Percentiles rank a stretch among this genome's conserved stretches.
phyloP scores from a whole-genome alignment of 345 rosid species.

The Populus tremula region DNA sequence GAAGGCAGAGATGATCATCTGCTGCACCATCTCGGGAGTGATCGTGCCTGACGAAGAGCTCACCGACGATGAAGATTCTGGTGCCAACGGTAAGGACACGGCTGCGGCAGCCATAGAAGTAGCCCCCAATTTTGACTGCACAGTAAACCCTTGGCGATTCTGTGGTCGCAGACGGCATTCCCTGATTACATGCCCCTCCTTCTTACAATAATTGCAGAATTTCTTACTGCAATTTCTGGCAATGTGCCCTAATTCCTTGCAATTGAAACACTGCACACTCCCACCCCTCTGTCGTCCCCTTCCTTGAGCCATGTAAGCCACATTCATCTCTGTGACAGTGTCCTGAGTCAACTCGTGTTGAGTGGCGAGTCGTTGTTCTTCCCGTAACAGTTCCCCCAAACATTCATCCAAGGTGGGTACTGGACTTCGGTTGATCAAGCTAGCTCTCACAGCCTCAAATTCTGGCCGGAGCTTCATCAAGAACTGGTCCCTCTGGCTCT shows the following conservation, averaged over 20 bases:
- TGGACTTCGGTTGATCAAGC: too few relatives aligned
- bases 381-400: too few relatives aligned
- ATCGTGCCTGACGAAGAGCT: not conserved
- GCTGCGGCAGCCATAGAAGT: not conserved
- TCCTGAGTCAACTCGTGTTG: too few relatives aligned
- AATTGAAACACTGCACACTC: not conserved
- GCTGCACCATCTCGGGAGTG: not conserved
- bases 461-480: too few relatives aligned
- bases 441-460: too few relatives aligned
- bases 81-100: not conserved
- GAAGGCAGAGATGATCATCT: not conserved
- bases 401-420: too few relatives aligned
- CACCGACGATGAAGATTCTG: too few relatives aligned
- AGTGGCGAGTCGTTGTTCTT: too few relatives aligned
- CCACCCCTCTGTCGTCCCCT: not conserved
- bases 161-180: not conserved
- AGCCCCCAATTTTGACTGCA: not conserved
- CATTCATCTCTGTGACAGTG: too few relatives aligned
- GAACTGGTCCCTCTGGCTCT: too few relatives aligned
- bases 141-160: not conserved
- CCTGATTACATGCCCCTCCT: not conserved
- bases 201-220: not conserved
- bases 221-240: not conserved
- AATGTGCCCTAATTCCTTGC: not conserved
- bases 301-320: too few relatives aligned